Conservation (phyloP, 768 basidiomycete species). For the Lepiota venenata region DNA sequence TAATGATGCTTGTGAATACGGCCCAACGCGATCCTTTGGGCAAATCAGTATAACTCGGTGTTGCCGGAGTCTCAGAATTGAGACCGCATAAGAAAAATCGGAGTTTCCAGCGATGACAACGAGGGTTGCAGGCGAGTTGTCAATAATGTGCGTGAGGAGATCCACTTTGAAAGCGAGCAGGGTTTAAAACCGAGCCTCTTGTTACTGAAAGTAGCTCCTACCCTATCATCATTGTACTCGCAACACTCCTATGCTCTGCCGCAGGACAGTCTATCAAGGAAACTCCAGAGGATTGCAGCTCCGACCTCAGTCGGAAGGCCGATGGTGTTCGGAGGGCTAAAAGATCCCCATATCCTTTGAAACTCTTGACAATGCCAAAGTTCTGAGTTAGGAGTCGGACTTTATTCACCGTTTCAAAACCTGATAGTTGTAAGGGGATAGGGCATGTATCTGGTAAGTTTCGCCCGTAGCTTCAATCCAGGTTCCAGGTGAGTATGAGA, state of each 20-base stretch:
- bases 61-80: conserved; percentile 33
- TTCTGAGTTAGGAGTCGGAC: neutral
- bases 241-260: neutral
- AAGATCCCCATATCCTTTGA: conserved; percentile 12
- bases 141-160: conserved; percentile 32
- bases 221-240: conserved; percentile 12
- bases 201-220: neutral
- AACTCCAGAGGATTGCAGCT: conserved; percentile 14
- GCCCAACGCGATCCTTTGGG: conserved; percentile 31
- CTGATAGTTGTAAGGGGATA: neutral
- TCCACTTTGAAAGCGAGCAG: conserved; percentile 15
- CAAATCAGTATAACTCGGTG: conserved; percentile 39
- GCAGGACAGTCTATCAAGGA: conserved; percentile 11
- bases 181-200: neutral
- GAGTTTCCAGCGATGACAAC: conserved; percentile 45
- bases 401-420: conserved; percentile 4
- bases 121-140: conserved; percentile 42
- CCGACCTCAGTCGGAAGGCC: conserved; percentile 5
- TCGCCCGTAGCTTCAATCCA: neutral
- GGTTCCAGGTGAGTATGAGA: neutral
- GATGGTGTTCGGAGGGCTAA: neutral
- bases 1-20: conserved; percentile 44
- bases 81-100: conserved; percentile 41
- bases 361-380: conserved; percentile 10
- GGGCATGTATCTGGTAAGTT: conserved; percentile 1